Evolutionary conservation across 2,329 filamentous ascomycete genomes (phyloP).

Genomic region (Neurospora sp.): DNA sequence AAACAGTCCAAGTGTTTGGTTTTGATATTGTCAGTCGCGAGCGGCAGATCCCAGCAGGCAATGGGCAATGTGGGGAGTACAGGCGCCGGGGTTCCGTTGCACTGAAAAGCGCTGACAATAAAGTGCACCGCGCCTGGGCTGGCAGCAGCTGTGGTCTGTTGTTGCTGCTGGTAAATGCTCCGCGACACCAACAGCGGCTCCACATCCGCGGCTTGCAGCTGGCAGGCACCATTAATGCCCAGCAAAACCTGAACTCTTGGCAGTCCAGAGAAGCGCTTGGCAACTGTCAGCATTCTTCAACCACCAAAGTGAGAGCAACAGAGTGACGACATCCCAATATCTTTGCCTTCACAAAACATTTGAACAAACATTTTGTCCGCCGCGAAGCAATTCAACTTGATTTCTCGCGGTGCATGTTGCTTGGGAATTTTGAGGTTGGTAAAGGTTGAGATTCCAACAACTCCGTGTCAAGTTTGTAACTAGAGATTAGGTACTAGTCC

Average conservation of each 20-base stretch:
- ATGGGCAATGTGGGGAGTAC: neutral
- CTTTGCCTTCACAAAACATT: neutral
- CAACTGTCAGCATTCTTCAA: neutral
- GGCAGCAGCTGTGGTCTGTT: neutral
- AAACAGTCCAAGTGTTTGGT: neutral
- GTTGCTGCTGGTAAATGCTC: neutral
- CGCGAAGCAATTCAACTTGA: neutral
- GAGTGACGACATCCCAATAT: neutral
- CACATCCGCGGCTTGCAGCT: conserved; percentile 17
- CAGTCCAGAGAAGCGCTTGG: neutral
- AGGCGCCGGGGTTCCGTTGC: neutral
- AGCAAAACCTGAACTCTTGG: conserved; percentile 15
- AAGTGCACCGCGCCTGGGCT: neutral
- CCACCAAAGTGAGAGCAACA: neutral
- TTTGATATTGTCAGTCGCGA: neutral
- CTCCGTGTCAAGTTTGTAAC: neutral
- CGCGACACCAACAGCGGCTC: conserved; percentile 10
- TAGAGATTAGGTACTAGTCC: neutral
- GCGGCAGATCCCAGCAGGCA: neutral
- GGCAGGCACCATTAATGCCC: conserved; percentile 13
- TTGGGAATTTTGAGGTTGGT: neutral
- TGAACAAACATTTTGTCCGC: neutral
- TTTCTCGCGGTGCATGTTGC: neutral
- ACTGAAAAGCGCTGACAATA: neutral
- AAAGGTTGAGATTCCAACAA: neutral